Base-by-base conservation (phyloP, 192 early-diverging fungal species). In the Dispira parvispora region DNA sequence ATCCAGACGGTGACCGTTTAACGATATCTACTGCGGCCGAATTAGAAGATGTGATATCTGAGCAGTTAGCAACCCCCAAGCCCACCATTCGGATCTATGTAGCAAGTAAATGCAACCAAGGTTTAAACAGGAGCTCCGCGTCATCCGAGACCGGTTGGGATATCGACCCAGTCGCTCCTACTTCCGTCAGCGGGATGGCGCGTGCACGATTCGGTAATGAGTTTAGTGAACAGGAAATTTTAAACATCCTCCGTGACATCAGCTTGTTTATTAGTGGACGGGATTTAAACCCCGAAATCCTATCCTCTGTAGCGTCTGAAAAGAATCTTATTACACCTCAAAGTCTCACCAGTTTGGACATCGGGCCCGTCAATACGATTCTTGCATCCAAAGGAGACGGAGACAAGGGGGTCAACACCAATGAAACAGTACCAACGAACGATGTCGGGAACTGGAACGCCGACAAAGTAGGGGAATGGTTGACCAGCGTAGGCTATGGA, bases 401-500 rank as follows among this genome's bases (percentile, higher is more conserved):
- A 38, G 32, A 38, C 32, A 38, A 38, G 32, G 32, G 32, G 32
- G 6, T 38, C 32, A 38, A 38, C 32, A 6, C 32, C 6, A 38
- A 38, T 4, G 32, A 38, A 38, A 38, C 6, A 6, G 32, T 6
- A 38, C 32, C 32, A 38, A 38, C 32, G 6, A 38, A 38, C 6
- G 32, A 1, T 38, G 32, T 38, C 32, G 32, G 32, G 32, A 1
- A 38, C 5, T 61, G 58, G 58, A 21, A 16, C 18, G n/a, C 45
- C 20, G 58, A 25, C 18, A 12, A 61, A 44, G 58, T 61, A 21
- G 58, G 43, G 20, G 58, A 61, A 61, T 61, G 58, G 58, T n/a
- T 61, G 2, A 21, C 58, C 11, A 14, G 43, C 14, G n/a, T 21
- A 8, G 58, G 42, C 8, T 61, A 44, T 21, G 28, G n/a, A 0